Evolutionary conservation across 805 yeast genomes (phyloP), one percentile per base, ranked within the genome.

Genomic region (Suhomyces pyralidae): DNA sequence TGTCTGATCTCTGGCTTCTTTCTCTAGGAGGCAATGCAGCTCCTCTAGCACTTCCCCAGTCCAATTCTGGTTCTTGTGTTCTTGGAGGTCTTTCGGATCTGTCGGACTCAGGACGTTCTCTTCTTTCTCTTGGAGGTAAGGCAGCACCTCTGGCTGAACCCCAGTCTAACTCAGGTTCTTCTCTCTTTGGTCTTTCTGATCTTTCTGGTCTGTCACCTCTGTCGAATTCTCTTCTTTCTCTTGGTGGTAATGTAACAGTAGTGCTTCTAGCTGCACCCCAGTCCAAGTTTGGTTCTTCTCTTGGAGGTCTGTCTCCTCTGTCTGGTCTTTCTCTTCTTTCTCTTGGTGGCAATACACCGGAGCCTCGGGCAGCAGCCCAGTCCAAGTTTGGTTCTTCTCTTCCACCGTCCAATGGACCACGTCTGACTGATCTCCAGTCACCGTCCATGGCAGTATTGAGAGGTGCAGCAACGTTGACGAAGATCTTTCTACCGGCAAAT

Each of bases 81-180:
- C 75, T 72, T 52, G 45, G 45, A 34, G 55, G 40, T 50, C 56
- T 53, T 25, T 56, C 56, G 44, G 52, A 46, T 45, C 59, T 54
- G 50, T 69, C 71, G 15, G 14, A n/a, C 36, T 49, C 46, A 4
- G 52, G 54, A 58, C 67, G 65, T 38, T 56, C 51, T 47, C 58
- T 47, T 48, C 61, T 57, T 49, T 70, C 71, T 58, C 73, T 64
- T 50, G 73, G 69, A 32, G 75, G 74, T 62, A 72, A 69, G 12
- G n/a, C 28, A 14, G 61, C 51, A 38, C 58, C 55, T 65, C 83
- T 73, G 47, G 78, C 82, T 7, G 76, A 58, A 49, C 78, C 73
- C 84, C 90, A 85, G 69, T 86, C 90, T 51, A 83, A 70, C 34
- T 82, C 81, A 48, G 83, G 81, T 61, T 79, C 85, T 60, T 77